Evolutionary conservation across 257 asterid species (phyloP), one percentile per base, ranked within the genome.

Genomic region (Fraxinus americana): DNA sequence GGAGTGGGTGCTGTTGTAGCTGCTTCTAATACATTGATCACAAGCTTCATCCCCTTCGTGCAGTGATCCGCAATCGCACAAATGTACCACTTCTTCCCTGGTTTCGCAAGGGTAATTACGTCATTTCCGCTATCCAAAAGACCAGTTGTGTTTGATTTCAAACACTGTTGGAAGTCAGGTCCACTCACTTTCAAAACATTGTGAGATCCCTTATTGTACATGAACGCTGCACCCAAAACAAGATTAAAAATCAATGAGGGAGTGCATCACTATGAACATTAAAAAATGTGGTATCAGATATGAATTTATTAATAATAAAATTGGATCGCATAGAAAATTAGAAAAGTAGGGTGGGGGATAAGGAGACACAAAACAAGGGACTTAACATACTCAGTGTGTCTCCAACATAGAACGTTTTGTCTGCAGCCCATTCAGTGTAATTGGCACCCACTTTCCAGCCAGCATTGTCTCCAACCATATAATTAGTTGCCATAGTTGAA

Each of bases 41-140:
- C 68, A 36, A 87, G 72, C 68, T 78, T 81, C 88, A 87, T 75
- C 59, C 82, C 84, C 2, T 14, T 17, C 23, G 21, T 59, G 41
- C 89, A 87, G 17, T 87, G 91, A 16, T 66, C 50, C 4, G 48
- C 75, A 19, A 85, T 19, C 5, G 86, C 84, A 36, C 86, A 83
- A 29, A 87, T 85, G 75, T 87, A 87, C 90, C 90, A 85, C 75
- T 83, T 87, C 70, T 45, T 80, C 41, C 87, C 88, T 1, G 86
- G 74, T 7, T 67, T 29, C 10, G 76, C 19, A 13, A 87, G 87
- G 35, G 63, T 17, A 52, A 85, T 50, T 27, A 9, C 63, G 38
- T 87, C 84, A 17, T 79, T 82, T 67, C 90, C 86, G 34, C 29
- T 72, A 0, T 13, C 38, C 9, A 84, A 19, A 0, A 75, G 35